A percentile compares a stretch with the other conserved stretches of the same genome.
Evolutionary conservation across 139 green algal genomes (phyloP).

Genomic region (Coelastrella sp.): DNA sequence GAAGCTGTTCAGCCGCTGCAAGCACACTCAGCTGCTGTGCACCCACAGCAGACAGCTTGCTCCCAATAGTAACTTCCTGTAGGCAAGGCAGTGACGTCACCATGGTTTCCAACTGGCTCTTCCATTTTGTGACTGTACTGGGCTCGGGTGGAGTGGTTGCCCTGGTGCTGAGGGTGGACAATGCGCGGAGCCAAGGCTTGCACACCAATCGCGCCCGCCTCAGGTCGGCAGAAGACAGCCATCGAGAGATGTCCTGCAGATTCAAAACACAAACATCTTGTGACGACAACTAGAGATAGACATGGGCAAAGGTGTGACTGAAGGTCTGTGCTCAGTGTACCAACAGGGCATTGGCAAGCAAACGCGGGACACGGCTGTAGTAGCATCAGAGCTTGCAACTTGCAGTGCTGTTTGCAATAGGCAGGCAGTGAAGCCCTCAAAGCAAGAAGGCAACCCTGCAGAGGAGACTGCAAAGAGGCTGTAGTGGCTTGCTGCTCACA

Average conservation of each 20-base stretch:
- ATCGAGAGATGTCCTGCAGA: slow-evolving; percentile 32
- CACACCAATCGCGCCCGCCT: slow-evolving; percentile 40
- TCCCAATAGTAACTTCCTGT: slow-evolving; percentile 43
- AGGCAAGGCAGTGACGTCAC: slow-evolving; percentile 31
- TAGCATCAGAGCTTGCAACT: not conserved
- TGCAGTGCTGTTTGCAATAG: not conserved
- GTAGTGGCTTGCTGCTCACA: not conserved
- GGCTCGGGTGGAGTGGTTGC: slow-evolving; percentile 32
- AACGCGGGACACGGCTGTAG: not conserved
- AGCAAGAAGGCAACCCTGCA: not conserved
- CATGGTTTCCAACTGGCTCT: slow-evolving; percentile 27
- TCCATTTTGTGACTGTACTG: slow-evolving; percentile 29
- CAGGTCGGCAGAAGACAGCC: slow-evolving; percentile 47
- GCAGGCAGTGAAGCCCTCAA: not conserved
- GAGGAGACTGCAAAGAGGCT: not conserved
- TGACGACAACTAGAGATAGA: not conserved
- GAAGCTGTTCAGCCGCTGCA: slow-evolving; percentile 27
- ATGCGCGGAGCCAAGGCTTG: slow-evolving; percentile 16
- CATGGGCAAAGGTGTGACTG: not conserved
- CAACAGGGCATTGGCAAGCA: not conserved
- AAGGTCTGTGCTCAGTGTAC: no score
- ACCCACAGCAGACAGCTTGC: slow-evolving; percentile 41
- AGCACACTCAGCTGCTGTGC: slow-evolving; percentile 49
- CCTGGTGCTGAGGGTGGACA: slow-evolving; percentile 33
- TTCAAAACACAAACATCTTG: not conserved